Evolutionary conservation across 2,329 filamentous ascomycete genomes (phyloP).

Genomic region (Cladosporium austrohemisphaericum): DNA sequence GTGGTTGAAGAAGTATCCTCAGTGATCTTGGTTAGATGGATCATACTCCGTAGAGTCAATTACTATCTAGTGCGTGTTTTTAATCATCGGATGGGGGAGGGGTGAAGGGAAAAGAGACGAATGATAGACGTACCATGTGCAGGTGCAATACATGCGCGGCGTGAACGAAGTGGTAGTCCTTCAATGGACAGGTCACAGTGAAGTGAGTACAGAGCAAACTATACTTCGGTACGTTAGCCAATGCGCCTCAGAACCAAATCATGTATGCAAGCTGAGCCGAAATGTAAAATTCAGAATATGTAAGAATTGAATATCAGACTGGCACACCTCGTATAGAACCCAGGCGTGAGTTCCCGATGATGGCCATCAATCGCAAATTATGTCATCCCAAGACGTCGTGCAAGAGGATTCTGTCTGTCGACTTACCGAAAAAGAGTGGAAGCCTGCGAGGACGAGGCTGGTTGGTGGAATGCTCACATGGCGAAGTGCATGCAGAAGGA

Average conservation of each 20-base stretch:
- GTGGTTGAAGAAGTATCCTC: constrained; percentile 22
- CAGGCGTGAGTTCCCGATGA: constrained; percentile 84
- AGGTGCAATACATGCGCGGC: not conserved
- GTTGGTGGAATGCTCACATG: constrained; percentile 3
- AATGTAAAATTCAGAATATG: constrained; percentile 77
- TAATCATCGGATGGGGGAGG: constrained; percentile 18
- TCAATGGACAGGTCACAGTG: not conserved
- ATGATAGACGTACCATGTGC: constrained; percentile 6
- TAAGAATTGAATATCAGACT: constrained; percentile 90
- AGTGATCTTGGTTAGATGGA: constrained; percentile 40
- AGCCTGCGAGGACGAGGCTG: not conserved
- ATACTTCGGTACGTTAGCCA: constrained; percentile 2
- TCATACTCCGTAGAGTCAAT: constrained; percentile 36
- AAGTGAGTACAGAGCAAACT: not conserved
- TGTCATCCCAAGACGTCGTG: constrained; percentile 62
- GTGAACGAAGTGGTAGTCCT: too few relatives aligned
- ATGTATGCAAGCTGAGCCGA: not conserved
- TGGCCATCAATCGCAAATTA: constrained; percentile 99
- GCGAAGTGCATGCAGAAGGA: constrained; percentile 3
- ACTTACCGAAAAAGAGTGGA: constrained; percentile 1
- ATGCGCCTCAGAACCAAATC: constrained; percentile 6
- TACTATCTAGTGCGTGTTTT: constrained; percentile 28
- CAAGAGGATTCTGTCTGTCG: not conserved
- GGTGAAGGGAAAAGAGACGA: not conserved
- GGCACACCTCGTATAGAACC: constrained; percentile 73